Base-by-base conservation (phyloP, 306 rosid genomes). In the Rosa chinensis region DNA sequence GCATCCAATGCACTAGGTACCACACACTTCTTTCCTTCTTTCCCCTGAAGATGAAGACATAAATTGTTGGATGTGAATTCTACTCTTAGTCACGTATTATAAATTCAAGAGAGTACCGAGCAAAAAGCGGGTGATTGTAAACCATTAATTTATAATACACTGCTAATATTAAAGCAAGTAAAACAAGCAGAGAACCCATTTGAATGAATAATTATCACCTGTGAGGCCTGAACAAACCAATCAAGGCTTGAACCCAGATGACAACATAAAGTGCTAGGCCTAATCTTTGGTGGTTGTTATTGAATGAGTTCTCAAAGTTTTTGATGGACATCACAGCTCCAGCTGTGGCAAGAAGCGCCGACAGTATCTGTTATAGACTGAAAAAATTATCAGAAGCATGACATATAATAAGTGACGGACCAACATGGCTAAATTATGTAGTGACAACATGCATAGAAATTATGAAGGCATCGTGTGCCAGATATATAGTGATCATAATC, bases 201-300 rank as follows among this genome's bases (percentile, higher is more conserved):
- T 62, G 3, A 12, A 28, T 62, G 70, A 66, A 13, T 16, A 2
- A 80, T 66, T 39, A 70, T 64, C 69, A 89, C 98, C 97, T 92
- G 42, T 82, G 94, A 82, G 99, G 99, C 86, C 99, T 91, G 92
- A 93, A 85, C 76, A 91, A 84, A 25, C 99, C 99, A 20, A 90
- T 72, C 74, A 87, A 83, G 62, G 87, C 89, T 88, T 95, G 99
- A 32, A 87, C 64, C 88, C 91, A 81, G 2, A 93, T 73, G 32
- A 89, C 97, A 83, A 64, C 85, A 78, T 95, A 95, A 82, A 95
- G 97, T 56, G 89, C 94, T 35, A 95, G 89, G 23, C 99, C 99
- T 82, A 95, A 61, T 87, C 95, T 93, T 85, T 95, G 98, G 80
- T 95, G 99, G 71, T 53, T 78, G 84, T 95, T 95, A 73, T 93